Base-by-base conservation (phyloP, 805 yeast species). In the Yarrowia yakushimensis region DNA sequence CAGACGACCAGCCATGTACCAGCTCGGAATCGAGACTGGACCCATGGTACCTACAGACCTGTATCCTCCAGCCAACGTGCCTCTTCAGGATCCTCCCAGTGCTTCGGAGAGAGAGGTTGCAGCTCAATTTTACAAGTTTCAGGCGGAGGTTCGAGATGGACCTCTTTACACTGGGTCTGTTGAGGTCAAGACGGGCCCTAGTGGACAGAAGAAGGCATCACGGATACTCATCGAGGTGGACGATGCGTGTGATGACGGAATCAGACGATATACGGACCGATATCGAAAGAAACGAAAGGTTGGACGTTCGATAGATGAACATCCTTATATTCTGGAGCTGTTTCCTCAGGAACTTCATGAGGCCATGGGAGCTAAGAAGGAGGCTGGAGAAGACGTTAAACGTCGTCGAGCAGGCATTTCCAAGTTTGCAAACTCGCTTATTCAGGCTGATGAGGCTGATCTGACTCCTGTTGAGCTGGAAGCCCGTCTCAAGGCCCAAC, bases 231-330 rank as follows among this genome's bases (percentile, higher is more conserved):
- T 52, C 33, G 59, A 52, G 59, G 59, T 52, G 31, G 59, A 52
- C 59, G 59, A 52, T 25, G 59, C 43, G 23, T 52, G 60, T 3
- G 59, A 79, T 62, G 96, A 89, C 71, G 91, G 93, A 1, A 81
- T 92, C 43, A 83, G 85, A 70, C 80, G 97, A 68, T 90, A 90
- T 71, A 84, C 96, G 2, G 97, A 92, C 73, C 80, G 79, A 71
- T 92, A 88, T 73, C 77, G 86, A 66, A 86, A 86, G 71, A 84
- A 83, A 68, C 81, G 88, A 63, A 84, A 82, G 69, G 81, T 86
- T 15, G 90, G 90, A 0, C 80, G 86, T 59, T 85, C 92, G 1
- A 81, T 87, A 9, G 87, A 85, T 65, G 91, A 87, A 60, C 91
- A 88, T 74, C 96, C 96, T 1, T 89, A 85, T 71, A 81, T 81